Percentiles rank a stretch among this genome's conserved stretches.
phyloP scores from a whole-genome alignment of 768 basidiomycete genomes.

The Kockovaella imperatae region DNA sequence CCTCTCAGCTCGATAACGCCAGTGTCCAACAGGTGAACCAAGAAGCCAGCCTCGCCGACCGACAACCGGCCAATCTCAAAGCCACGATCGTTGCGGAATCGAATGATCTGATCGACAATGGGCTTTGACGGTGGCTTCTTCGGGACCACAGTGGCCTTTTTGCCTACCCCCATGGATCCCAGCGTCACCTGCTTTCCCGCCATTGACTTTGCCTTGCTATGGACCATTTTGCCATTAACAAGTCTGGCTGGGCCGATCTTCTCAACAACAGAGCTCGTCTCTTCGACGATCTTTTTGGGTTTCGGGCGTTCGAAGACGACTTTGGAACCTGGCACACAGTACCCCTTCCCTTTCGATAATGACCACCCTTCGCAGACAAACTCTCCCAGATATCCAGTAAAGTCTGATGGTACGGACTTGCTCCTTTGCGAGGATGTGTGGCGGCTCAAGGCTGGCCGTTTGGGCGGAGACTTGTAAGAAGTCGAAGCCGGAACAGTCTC shows the following conservation, averaged over 20 bases:
- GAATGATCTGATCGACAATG: slow-evolving; percentile 37
- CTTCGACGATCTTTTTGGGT: too few relatives aligned
- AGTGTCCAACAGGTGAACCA: slow-evolving; percentile 39
- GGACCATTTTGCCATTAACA: slow-evolving; percentile 40
- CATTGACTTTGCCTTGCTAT: slow-evolving; percentile 24
- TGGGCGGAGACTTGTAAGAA: slow-evolving; percentile 12
- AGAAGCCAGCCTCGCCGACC: slow-evolving; percentile 34
- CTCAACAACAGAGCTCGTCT: too few relatives aligned
- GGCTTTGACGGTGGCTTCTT: slow-evolving; percentile 25
- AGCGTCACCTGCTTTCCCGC: slow-evolving; percentile 40
- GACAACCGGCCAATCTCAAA: slow-evolving; percentile 37
- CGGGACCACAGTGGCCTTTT: slow-evolving; percentile 16
- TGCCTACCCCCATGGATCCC: slow-evolving; percentile 34
- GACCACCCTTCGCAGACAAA: slow-evolving; percentile 43
- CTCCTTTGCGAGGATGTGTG: slow-evolving; percentile 16
- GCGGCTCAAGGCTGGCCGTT: slow-evolving; percentile 2
- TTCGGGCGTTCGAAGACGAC: slow-evolving; percentile 37
- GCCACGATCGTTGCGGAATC: slow-evolving; percentile 39
- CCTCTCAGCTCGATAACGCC: slow-evolving; percentile 49
- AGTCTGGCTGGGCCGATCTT: slow-evolving; percentile 31
- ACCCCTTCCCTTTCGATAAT: slow-evolving; percentile 42
- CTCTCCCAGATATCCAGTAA: slow-evolving; percentile 39
- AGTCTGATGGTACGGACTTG: slow-evolving; percentile 17
- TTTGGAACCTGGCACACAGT: slow-evolving; percentile 35
- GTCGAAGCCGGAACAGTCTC: slow-evolving; percentile 14